Base-by-base conservation (phyloP, 78 protist species). In the Dictyostelium purpureum region DNA sequence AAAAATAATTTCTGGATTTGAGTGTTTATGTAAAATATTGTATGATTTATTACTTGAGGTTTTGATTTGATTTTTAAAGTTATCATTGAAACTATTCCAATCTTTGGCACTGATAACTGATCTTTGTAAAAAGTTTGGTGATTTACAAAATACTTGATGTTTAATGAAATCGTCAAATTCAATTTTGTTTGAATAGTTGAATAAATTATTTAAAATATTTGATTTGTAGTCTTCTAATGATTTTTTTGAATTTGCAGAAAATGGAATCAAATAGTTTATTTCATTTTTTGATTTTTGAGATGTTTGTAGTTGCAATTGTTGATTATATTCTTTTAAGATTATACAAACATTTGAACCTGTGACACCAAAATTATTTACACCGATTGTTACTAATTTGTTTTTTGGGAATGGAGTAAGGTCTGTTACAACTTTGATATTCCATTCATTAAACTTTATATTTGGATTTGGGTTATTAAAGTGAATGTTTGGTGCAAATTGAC, bases 341-440 rank as follows among this genome's bases (percentile, higher is more conserved):
- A 79, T n/a, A 31, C 93, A 96, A 31, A 61, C 79, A 49, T 96
- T 96, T 40, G 97, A 67, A 21, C 97, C 97, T 14, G 93, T 90
- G 65, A 93, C 75, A 19, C 97, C 97, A 70, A 96, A 93, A 28
- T 87, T 54, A 35, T 77, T 79, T 19, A 96, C n/a, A 35, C 97
- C 96, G 1, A 10, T 35, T 52, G 4, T 45, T 52, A 74, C 37
- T 74, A 52, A n/a, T n/a, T n/a, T n/a, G 12, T 69, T 37, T 12
- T 59, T 45, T 43, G 74, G 74, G 4, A 79, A 79, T 26, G 88
- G 75, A 49, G 11, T 49, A 40, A 18, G 18, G 6, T 73, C 49
- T 26, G 79, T 73, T 12, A 83, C 90, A 7, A 83, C 90, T n/a
- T 83, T 43, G 31, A 83, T 28, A 33, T 74, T 56, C 78, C 73